These are phyloP conservation scores for Heritiera littoralis DNA, from an alignment of 345 rosid species.

Conservation along the genomic window DNA sequence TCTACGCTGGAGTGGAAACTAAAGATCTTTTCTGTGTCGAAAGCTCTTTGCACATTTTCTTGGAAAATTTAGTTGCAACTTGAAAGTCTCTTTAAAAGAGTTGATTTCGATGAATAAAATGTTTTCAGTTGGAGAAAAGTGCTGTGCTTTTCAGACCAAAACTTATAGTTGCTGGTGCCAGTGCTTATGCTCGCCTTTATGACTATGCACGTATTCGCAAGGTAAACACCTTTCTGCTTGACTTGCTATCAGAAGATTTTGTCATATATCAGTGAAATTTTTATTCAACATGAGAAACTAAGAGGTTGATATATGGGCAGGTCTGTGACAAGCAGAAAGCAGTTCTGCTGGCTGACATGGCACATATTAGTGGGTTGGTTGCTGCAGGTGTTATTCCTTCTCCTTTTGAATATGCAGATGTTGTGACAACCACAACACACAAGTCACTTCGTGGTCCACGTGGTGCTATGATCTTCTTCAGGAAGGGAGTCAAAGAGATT, in stretches of 20 bases:
- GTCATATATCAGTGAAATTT: neutral
- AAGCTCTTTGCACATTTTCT: neutral
- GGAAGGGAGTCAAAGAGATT: constrained; percentile 82
- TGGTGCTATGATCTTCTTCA: constrained; percentile 95
- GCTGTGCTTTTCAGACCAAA: constrained; percentile 90
- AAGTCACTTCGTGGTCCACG: constrained; percentile 97
- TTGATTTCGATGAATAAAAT: constrained; percentile 26
- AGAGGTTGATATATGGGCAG: constrained; percentile 41
- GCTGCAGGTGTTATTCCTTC: constrained; percentile 95
- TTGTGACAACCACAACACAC: constrained; percentile 94
- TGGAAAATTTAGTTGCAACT: neutral
- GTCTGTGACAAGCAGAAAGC: constrained; percentile 96
- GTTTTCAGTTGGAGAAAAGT: constrained; percentile 76
- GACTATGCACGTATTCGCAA: constrained; percentile 90
- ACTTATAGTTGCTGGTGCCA: constrained; percentile 95
- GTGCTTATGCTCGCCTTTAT: constrained; percentile 95
- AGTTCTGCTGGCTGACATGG: constrained; percentile 85
- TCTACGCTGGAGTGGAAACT: neutral
- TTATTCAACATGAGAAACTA: constrained; percentile 9
- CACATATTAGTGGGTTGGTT: constrained; percentile 92
- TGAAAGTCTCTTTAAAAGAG: neutral
- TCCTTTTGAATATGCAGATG: constrained; percentile 91
- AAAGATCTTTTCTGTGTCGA: constrained; percentile 1
- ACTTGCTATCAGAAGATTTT: neutral
- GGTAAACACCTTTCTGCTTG: constrained; percentile 44